phyloP scores from a whole-genome alignment of 2,329 filamentous ascomycete species.

The Alternaria gaisen region DNA sequence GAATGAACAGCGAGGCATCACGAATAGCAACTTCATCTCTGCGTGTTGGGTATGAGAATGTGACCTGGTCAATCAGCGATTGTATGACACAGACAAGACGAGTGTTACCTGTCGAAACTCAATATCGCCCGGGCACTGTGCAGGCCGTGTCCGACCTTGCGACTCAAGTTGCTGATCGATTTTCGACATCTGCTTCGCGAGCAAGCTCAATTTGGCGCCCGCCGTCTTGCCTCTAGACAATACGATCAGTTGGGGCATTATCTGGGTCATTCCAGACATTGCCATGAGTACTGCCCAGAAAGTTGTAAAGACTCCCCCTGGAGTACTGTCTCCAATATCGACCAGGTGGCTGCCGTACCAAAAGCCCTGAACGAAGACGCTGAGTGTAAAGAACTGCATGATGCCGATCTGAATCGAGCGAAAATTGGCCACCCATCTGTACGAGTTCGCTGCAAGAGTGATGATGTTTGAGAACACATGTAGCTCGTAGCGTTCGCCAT shows the following conservation, averaged over 20 bases:
- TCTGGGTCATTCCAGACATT: constrained; percentile 75
- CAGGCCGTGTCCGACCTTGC: constrained; percentile 33
- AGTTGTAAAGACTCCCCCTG: constrained; percentile 78
- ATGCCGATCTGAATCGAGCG: constrained; percentile 77
- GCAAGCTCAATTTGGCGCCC: constrained; percentile 66
- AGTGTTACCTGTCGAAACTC: constrained; percentile 71
- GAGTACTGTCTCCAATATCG: constrained; percentile 62
- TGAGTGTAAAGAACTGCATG: constrained; percentile 76
- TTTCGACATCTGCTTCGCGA: constrained; percentile 51
- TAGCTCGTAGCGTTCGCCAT: constrained; percentile 75
- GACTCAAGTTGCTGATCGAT: constrained; percentile 24
- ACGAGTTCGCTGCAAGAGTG: constrained; percentile 67
- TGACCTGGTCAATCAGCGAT: constrained; percentile 64
- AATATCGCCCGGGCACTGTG: constrained; percentile 70
- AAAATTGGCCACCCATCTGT: constrained; percentile 72
- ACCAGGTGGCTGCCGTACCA: constrained; percentile 84
- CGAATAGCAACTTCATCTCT: constrained; percentile 67
- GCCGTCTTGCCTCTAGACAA: constrained; percentile 83
- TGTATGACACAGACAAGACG: background rate
- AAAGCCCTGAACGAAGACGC: constrained; percentile 87
- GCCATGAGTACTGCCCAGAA: constrained; percentile 85
- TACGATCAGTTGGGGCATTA: constrained; percentile 79
- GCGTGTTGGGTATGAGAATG: constrained; percentile 81
- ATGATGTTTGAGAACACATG: constrained; percentile 70
- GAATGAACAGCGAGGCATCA: constrained; percentile 72